Base-by-base conservation (phyloP, 2,329 filamentous ascomycete species). In the Diaporthe longicolla region DNA sequence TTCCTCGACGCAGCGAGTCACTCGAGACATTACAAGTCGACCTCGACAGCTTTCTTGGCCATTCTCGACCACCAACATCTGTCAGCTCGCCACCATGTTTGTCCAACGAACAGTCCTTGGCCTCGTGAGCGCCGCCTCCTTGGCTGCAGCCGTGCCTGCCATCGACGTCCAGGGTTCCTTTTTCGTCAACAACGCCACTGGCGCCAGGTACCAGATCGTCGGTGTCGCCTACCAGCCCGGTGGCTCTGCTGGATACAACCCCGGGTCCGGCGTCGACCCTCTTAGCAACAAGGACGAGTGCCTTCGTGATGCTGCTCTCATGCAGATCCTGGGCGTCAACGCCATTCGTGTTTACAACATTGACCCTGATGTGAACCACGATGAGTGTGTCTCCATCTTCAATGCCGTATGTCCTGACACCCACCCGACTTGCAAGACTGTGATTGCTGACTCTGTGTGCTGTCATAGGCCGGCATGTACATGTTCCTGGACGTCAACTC, bases 151-250 rank as follows among this genome's bases (percentile, higher is more conserved):
- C 70, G 89, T 93, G 69, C 86, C 86, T 74, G 82, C 89, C 13
- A 86, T 93, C 69, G 85, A 87, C 74, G 86, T 92, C 75, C 79
- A 89, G 73, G 90, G 89, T 77, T 86, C 85, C 74, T 84, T 90
- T 79, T 91, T 93, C 74, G 85, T 92, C 81, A 90, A 92, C 82
- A 84, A 88, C 55, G 82, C 83, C 74, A 89, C 86, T 29, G 89
- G 89, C 75, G 85, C 90, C 79, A 88, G 87, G 76, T 92, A 93
- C 83, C 89, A 93, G 84, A 87, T 93, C 75, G 87, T 92, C 68
- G 92, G 92, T 78, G 87, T 92, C 77, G 92, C 91, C 80, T 93
- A 93, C 83, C 92, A 93, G 81, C 91, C 91, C 57, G 91, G 90
- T 75, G 92, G 92, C 76, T 89, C 89, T 75, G 86, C 90, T 58